phyloP scores from a whole-genome alignment of 805 yeast genomes.

The Barnettozyma wickerhamii region DNA sequence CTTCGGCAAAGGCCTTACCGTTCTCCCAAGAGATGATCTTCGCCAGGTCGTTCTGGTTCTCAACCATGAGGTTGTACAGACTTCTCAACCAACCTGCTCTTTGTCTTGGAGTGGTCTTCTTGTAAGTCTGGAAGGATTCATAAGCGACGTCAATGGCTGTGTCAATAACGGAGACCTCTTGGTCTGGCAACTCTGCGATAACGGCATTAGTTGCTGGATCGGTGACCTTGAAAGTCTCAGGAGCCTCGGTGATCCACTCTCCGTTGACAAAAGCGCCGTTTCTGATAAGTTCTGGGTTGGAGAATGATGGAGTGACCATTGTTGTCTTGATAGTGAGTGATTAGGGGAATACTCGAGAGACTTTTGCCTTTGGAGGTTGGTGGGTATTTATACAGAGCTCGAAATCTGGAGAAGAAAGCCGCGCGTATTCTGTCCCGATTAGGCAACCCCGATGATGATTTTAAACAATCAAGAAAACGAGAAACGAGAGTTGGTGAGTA shows the following conservation, averaged over 20 bases:
- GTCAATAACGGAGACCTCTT: constrained; percentile 55
- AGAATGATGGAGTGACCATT: constrained; percentile 28
- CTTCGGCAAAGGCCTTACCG: constrained; percentile 52
- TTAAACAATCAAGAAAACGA: too few relatives aligned
- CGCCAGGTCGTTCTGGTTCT: constrained; percentile 54
- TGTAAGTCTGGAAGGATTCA: constrained; percentile 41
- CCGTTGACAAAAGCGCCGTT: constrained; percentile 71
- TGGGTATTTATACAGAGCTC: too few relatives aligned
- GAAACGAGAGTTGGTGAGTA: too few relatives aligned
- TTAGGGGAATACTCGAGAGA: background rate
- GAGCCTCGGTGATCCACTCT: constrained; percentile 52
- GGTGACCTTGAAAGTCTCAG: constrained; percentile 50
- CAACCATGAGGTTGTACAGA: constrained; percentile 46
- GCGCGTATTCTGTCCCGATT: background rate
- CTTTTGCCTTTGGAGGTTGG: too few relatives aligned
- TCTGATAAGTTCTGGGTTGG: constrained; percentile 47
- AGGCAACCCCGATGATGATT: too few relatives aligned
- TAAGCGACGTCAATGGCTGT: constrained; percentile 47
- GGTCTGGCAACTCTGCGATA: constrained; percentile 57
- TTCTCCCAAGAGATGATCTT: constrained; percentile 55
- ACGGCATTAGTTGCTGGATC: constrained; percentile 72
- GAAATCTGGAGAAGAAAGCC: too few relatives aligned
- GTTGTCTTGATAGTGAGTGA: background rate
- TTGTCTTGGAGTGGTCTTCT: constrained; percentile 44
- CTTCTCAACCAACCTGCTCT: constrained; percentile 49